Conservation (phyloP, 805 yeast genomes). For the Suhomyces faveliae region DNA sequence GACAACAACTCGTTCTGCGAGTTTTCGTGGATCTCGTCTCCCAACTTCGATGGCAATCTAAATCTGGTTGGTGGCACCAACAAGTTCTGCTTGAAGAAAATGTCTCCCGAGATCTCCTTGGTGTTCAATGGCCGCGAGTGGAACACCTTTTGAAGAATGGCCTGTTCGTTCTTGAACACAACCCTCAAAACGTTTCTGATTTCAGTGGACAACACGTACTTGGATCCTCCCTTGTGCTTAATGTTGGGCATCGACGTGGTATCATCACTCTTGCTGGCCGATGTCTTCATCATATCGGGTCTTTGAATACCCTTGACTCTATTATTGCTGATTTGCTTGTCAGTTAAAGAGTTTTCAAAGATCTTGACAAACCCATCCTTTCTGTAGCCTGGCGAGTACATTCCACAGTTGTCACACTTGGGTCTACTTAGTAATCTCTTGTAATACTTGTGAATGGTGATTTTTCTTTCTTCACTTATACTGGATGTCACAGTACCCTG, state of each 20-base stretch:
- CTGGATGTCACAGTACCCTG: constrained; percentile 79
- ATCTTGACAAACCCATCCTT: constrained; percentile 93
- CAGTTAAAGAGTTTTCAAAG: constrained; percentile 82
- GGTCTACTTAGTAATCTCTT: constrained; percentile 70
- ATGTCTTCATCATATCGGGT: constrained; percentile 61
- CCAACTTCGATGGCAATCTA: constrained; percentile 93
- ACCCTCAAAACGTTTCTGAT: constrained; percentile 73
- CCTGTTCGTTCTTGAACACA: constrained; percentile 73
- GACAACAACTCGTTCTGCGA: constrained; percentile 86
- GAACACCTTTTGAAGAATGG: constrained; percentile 68
- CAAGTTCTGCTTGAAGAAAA: constrained; percentile 84
- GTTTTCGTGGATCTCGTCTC: constrained; percentile 95
- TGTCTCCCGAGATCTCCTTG: constrained; percentile 60
- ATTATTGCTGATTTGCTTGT: constrained; percentile 78
- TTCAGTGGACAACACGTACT: constrained; percentile 86
- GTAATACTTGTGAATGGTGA: constrained; percentile 69
- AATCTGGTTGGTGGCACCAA: constrained; percentile 97
- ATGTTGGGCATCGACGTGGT: constrained; percentile 44
- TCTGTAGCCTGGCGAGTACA: constrained; percentile 91
- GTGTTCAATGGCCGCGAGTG: constrained; percentile 69
- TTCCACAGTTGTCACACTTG: constrained; percentile 93
- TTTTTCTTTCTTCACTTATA: constrained; percentile 83
- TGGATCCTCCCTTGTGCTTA: constrained; percentile 68
- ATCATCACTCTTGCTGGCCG: constrained; percentile 9
- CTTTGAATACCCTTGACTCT: constrained; percentile 76